A percentile compares a stretch with the other conserved stretches of the same genome.
These are phyloP conservation scores for Rhexocercosporidium sp. DNA, from an alignment of 2,329 filamentous ascomycete species.

Conservation along the genomic window DNA sequence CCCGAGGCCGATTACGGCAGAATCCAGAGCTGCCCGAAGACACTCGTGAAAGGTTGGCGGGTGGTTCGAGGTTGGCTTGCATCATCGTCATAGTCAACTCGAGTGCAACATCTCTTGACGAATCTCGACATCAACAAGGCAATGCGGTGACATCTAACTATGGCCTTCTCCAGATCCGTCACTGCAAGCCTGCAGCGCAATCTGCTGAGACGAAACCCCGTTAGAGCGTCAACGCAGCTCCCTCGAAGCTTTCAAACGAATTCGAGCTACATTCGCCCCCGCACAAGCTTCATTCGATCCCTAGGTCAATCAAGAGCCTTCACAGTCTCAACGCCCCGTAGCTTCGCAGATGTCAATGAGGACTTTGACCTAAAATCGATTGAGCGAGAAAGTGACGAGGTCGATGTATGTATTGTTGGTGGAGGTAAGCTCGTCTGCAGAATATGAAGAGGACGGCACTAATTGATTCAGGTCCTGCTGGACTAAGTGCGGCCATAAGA, in stretches of 20 bases:
- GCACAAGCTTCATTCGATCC: conserved; percentile 22
- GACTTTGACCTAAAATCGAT: conserved; percentile 69
- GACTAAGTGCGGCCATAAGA: conserved; percentile 89
- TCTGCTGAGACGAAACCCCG: conserved; percentile 29
- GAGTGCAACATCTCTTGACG: not conserved
- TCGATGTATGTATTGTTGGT: conserved; percentile 96
- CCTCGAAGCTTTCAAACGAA: conserved; percentile 27
- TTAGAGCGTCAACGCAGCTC: conserved; percentile 29
- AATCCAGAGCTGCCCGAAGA: not conserved
- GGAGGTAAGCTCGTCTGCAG: conserved; percentile 60
- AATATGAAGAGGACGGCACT: conserved; percentile 18
- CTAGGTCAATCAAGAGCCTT: conserved; percentile 47
- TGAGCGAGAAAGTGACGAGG: conserved; percentile 89
- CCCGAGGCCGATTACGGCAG: conserved; percentile 21
- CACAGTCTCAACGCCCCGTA: conserved; percentile 48
- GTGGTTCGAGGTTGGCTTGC: not conserved
- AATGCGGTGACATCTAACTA: conserved; percentile 38
- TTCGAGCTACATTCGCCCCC: conserved; percentile 31
- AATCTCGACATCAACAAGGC: conserved; percentile 22
- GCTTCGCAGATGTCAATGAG: conserved; percentile 54
- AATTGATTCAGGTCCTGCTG: conserved; percentile 71
- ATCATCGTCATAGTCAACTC: not conserved
- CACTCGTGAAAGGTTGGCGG: not conserved
- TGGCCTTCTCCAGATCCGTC: conserved; percentile 39
- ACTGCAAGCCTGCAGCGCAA: conserved; percentile 37